Evolutionary conservation across 495 filamentous ascomycete species (phyloP).

Genomic region (Staphylotrichum longicolle): DNA sequence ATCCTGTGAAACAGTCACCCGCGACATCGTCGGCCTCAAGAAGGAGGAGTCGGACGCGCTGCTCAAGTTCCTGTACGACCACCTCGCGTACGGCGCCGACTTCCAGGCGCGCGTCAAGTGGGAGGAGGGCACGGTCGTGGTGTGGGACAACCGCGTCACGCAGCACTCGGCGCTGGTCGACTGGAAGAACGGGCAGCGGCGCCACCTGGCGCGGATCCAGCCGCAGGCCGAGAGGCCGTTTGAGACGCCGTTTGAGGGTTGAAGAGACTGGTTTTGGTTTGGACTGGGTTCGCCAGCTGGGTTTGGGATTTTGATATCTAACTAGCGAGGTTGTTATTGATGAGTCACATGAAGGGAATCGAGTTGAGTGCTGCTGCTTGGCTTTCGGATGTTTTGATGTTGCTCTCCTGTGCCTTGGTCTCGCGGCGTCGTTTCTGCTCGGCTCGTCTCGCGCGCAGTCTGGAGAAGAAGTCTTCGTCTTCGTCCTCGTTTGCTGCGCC

Average conservation of each 20-base stretch:
- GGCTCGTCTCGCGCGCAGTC: slow-evolving; percentile 22
- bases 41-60: slow-evolving; percentile 75
- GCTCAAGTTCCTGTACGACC: slow-evolving; percentile 85
- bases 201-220: slow-evolving; percentile 80
- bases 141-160: slow-evolving; percentile 87
- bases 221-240: slow-evolving; percentile 76
- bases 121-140: slow-evolving; percentile 77
- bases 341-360: slow-evolving; percentile 27
- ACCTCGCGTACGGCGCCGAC: slow-evolving; percentile 76
- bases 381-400: slow-evolving; percentile 14
- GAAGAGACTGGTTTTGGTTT: slow-evolving; percentile 11
- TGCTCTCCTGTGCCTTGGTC: slow-evolving; percentile 2
- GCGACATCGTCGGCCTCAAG: slow-evolving; percentile 69
- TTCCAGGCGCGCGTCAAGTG: slow-evolving; percentile 88
- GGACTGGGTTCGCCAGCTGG: no score
- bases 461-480: slow-evolving; percentile 25
- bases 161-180: slow-evolving; percentile 75
- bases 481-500: slow-evolving; percentile 19
- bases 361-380: slow-evolving; percentile 24
- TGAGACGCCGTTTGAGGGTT: slow-evolving; percentile 62
- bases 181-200: slow-evolving; percentile 73
- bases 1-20: slow-evolving; percentile 54
- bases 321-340: slow-evolving; percentile 6
- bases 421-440: slow-evolving; percentile 23
- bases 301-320: not conserved